A percentile compares a stretch with the other conserved stretches of the same genome.
Evolutionary conservation across 352 stramenopile species (phyloP).

Genomic region (Elongisporangium anandrum): DNA sequence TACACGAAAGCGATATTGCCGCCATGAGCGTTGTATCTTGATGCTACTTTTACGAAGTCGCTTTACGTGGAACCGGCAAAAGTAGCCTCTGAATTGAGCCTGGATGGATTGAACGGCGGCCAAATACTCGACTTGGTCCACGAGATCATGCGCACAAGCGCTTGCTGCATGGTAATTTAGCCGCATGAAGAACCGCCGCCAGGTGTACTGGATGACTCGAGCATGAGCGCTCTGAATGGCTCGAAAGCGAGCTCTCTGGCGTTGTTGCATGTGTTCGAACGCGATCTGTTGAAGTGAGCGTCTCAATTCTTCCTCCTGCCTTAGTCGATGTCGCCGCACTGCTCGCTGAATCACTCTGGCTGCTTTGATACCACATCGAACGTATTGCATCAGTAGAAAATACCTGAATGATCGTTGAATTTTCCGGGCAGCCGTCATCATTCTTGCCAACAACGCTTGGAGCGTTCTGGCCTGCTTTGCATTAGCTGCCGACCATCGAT

Average conservation of each 20-base stretch:
- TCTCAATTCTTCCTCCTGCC: background rate
- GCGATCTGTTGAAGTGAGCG: background rate
- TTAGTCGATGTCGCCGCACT: background rate
- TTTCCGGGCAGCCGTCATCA: background rate
- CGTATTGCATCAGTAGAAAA: background rate
- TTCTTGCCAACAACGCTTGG: background rate
- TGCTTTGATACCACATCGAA: background rate
- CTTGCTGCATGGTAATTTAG: conserved; percentile 16
- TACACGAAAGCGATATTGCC: conserved; percentile 4
- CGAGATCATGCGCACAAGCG: conserved; percentile 16
- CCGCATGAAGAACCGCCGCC: conserved; percentile 26
- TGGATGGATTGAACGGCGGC: conserved; percentile 42
- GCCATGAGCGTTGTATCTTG: conserved; percentile 41
- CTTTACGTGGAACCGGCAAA: conserved; percentile 32
- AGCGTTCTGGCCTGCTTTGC: background rate
- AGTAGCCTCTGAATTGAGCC: conserved; percentile 28
- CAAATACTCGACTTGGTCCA: conserved; percentile 44
- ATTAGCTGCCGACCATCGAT: background rate
- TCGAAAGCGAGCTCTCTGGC: conserved; percentile 8
- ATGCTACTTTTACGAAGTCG: conserved; percentile 3
- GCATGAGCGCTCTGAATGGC: conserved; percentile 9
- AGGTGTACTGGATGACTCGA: conserved; percentile 23
- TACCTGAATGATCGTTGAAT: conserved; percentile 17
- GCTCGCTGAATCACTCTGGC: conserved; percentile 18
- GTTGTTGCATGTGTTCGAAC: background rate